Conservation (phyloP, 2,329 filamentous ascomycete species). For the Alternaria sp. region DNA sequence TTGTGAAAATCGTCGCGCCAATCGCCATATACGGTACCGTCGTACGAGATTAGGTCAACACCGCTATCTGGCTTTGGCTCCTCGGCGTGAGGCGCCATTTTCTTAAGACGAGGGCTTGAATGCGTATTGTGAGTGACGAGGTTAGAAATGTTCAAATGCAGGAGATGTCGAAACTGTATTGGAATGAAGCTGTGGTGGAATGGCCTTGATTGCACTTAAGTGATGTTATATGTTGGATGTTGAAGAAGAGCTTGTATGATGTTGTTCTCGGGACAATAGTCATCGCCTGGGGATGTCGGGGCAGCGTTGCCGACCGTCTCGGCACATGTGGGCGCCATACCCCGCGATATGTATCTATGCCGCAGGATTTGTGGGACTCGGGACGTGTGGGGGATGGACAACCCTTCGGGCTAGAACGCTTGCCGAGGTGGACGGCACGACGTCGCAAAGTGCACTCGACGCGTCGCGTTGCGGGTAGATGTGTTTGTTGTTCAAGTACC, state of each 20-base stretch:
- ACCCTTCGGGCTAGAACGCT: background rate
- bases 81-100: conserved; percentile 27
- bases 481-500: background rate
- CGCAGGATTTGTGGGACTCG: background rate
- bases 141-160: background rate
- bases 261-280: background rate
- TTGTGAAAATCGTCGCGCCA: conserved; percentile 45
- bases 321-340: conserved; percentile 1
- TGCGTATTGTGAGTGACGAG: background rate
- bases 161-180: background rate
- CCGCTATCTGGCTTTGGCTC: conserved; percentile 21
- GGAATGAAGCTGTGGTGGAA: background rate
- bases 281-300: background rate
- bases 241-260: background rate
- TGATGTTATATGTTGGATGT: background rate
- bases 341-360: background rate
- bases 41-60: conserved; percentile 22
- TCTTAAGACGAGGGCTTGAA: background rate
- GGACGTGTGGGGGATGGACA: background rate
- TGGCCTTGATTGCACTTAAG: background rate
- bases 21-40: conserved; percentile 19
- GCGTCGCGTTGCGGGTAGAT: background rate
- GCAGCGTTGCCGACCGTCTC: background rate
- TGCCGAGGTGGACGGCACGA: background rate
- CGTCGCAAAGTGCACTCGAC: background rate